These are phyloP conservation scores for Cytidiella melzeri DNA, from an alignment of 768 basidiomycete species.

Conservation along the genomic window DNA sequence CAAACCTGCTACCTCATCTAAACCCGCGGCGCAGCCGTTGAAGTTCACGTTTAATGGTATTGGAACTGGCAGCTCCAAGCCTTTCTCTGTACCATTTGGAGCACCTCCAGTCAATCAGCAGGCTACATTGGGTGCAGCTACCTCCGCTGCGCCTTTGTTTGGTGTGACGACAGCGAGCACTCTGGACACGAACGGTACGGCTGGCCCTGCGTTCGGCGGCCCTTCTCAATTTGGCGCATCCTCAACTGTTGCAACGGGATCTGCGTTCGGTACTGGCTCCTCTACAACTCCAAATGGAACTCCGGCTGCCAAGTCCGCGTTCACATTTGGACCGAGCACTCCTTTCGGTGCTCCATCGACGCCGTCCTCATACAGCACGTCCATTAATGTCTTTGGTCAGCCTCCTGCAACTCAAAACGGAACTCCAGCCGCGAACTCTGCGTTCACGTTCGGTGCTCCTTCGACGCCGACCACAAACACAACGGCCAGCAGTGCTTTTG, in stretches of 20 bases:
- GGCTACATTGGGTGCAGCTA: too few relatives aligned
- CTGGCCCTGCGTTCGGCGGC: too few relatives aligned
- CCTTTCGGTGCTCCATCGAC: constrained; percentile 3
- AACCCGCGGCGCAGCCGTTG: background rate
- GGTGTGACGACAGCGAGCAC: too few relatives aligned
- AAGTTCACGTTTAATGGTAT: constrained; percentile 13
- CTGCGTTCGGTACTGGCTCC: constrained; percentile 6
- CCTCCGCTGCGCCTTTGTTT: too few relatives aligned
- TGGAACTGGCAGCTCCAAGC: constrained; percentile 5
- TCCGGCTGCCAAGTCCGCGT: constrained; percentile 11
- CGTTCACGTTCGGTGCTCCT: constrained; percentile 9
- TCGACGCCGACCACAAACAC: constrained; percentile 1
- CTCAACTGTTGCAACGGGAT: background rate
- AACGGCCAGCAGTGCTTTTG: constrained; percentile 4
- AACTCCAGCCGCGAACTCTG: background rate
- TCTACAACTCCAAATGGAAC: constrained; percentile 13
- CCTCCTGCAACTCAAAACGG: background rate
- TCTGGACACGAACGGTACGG: too few relatives aligned
- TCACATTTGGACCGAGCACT: constrained; percentile 6
- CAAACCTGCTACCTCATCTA: background rate
- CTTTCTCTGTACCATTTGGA: constrained; percentile 15
- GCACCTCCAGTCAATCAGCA: too few relatives aligned
- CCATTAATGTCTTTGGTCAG: constrained; percentile 1
- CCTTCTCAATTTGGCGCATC: too few relatives aligned
- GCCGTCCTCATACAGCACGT: too few relatives aligned